Percentiles rank a stretch among this genome's conserved stretches.
Conservation (phyloP, 345 rosid species). For the Mercurialis annua region DNA sequence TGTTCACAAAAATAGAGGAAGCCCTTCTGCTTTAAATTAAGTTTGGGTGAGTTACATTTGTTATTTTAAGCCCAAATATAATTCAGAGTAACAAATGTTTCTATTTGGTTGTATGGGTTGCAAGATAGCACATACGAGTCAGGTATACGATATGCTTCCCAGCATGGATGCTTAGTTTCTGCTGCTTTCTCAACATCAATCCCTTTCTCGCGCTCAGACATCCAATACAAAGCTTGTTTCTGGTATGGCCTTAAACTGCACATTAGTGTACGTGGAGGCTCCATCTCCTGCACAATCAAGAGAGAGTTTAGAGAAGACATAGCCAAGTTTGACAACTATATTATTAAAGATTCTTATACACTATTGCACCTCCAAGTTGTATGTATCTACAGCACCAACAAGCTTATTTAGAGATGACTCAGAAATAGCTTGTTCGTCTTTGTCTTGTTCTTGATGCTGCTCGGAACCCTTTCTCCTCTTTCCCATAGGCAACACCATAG, state of each 20-base stretch:
- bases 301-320: background rate
- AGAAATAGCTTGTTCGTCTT: slow-evolving; percentile 49
- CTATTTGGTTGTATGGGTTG: background rate
- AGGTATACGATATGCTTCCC: slow-evolving; percentile 62
- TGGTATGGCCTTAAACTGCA: slow-evolving; percentile 60
- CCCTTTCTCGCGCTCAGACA: slow-evolving; percentile 61
- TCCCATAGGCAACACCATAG: slow-evolving; percentile 33
- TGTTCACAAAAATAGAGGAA: slow-evolving; percentile 55
- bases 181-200: slow-evolving; percentile 49
- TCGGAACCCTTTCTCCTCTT: slow-evolving; percentile 44
- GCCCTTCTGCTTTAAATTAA: slow-evolving; percentile 45
- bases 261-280: slow-evolving; percentile 49
- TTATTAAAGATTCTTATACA: background rate
- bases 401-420: slow-evolving; percentile 51
- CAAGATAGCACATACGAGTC: slow-evolving; percentile 42
- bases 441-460: slow-evolving; percentile 32
- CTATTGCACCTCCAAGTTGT: slow-evolving; percentile 43
- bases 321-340: background rate
- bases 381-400: slow-evolving; percentile 52
- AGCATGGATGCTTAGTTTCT: slow-evolving; percentile 62
- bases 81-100: background rate
- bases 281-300: slow-evolving; percentile 51
- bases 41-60: background rate
- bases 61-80: background rate
- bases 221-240: slow-evolving; percentile 70